Percentiles rank a stretch among this genome's conserved stretches.
phyloP scores from a whole-genome alignment of 2,329 filamentous ascomycete species.

The Alternaria metachromatica region DNA sequence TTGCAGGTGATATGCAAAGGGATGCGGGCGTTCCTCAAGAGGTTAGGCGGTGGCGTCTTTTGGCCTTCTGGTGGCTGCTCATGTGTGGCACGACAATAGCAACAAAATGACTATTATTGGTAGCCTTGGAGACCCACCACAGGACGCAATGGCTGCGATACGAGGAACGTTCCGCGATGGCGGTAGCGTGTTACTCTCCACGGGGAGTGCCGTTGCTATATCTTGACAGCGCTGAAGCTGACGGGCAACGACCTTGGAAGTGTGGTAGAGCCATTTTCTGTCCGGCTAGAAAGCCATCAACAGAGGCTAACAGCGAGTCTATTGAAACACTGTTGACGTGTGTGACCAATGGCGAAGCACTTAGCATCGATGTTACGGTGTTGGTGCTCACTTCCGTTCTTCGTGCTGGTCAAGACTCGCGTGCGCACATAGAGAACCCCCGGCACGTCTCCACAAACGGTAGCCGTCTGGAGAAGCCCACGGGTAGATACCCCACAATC shows the following conservation, averaged over 20 bases:
- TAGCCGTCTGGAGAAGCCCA: not conserved
- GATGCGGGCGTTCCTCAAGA: not conserved
- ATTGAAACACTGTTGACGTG: not conserved
- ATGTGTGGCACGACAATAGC: not conserved
- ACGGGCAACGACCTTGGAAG: not conserved
- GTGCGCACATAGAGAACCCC: not conserved
- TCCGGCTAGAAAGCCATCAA: not conserved
- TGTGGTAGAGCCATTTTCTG: not conserved
- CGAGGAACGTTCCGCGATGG: not conserved
- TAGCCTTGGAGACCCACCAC: not conserved
- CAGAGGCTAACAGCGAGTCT: not conserved
- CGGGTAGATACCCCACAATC: not conserved
- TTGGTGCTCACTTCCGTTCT: not conserved
- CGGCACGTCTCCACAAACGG: constrained; percentile 1
- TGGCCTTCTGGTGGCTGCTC: not conserved
- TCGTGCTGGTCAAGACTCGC: not conserved
- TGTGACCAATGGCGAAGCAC: not conserved
- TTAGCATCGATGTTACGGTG: not conserved
- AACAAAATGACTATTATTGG: constrained; percentile 1
- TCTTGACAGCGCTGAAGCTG: not conserved
- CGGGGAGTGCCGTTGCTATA: not conserved
- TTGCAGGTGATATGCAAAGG: not conserved
- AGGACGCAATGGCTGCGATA: not conserved
- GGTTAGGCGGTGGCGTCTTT: not conserved
- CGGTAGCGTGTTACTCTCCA: not conserved